Evolutionary conservation across 2,329 filamentous ascomycete genomes (phyloP).

Genomic region (Scytalidium sp.): DNA sequence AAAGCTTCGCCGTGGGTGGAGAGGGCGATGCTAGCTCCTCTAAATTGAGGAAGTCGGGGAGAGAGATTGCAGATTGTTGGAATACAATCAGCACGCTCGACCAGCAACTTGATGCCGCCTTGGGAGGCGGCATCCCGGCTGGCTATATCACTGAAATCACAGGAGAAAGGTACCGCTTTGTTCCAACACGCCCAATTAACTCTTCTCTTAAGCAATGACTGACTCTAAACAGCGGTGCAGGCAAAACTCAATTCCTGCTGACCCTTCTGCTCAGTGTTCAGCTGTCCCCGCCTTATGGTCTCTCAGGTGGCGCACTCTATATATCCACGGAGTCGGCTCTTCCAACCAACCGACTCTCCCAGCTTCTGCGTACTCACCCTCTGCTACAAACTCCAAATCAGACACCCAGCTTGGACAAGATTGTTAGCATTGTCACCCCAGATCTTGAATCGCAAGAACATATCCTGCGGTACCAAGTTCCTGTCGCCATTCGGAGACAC

Average conservation of each 20-base stretch:
- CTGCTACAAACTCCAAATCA: constrained; percentile 43
- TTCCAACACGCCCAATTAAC: neutral
- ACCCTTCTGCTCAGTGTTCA: constrained; percentile 82
- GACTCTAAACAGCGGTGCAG: constrained; percentile 61
- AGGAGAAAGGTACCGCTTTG: constrained; percentile 68
- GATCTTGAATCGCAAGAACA: constrained; percentile 95
- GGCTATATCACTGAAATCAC: constrained; percentile 86
- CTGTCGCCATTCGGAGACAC: constrained; percentile 74
- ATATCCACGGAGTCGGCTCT: constrained; percentile 89
- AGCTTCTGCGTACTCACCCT: constrained; percentile 71
- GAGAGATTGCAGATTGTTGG: constrained; percentile 40
- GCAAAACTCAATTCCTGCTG: constrained; percentile 93
- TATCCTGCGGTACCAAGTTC: constrained; percentile 89
- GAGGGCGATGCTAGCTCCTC: constrained; percentile 5
- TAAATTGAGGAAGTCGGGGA: constrained; percentile 28
- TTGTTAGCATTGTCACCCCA: constrained; percentile 78
- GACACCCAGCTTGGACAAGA: constrained; percentile 66
- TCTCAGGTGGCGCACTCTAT: constrained; percentile 77
- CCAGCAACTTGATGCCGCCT: constrained; percentile 61
- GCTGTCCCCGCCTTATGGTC: constrained; percentile 69
- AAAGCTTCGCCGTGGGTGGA: constrained; percentile 5
- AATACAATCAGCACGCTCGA: constrained; percentile 78
- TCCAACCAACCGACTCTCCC: constrained; percentile 74
- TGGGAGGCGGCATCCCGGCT: constrained; percentile 77
- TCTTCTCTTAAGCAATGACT: constrained; percentile 7